phyloP scores from a whole-genome alignment of 805 yeast species.

The Kodamaea sagamina region DNA sequence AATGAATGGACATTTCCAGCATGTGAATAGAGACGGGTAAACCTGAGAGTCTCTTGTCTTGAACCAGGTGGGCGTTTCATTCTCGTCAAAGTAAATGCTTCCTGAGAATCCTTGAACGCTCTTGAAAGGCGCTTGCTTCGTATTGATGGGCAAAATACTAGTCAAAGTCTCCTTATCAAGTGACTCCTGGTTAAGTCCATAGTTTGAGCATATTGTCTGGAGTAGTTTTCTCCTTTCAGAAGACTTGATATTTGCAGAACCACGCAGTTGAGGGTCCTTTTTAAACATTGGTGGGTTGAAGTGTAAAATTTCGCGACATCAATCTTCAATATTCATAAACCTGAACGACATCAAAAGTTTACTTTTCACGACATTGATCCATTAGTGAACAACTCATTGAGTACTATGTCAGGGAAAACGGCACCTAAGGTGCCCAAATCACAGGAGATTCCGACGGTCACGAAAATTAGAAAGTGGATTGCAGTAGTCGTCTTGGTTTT shows the following conservation, averaged over 20 bases:
- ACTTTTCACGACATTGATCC: constrained; percentile 1
- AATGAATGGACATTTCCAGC: constrained; percentile 68
- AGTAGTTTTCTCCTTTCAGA: constrained; percentile 71
- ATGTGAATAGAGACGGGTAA: constrained; percentile 71
- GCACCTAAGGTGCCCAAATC: constrained; percentile 8
- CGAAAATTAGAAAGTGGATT: constrained; percentile 15
- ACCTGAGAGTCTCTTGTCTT: constrained; percentile 53
- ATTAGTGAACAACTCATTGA: background rate
- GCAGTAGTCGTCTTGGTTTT: constrained; percentile 17
- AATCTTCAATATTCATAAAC: background rate
- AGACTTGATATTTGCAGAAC: constrained; percentile 75
- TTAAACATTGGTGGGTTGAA: constrained; percentile 26
- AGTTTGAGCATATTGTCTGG: constrained; percentile 42
- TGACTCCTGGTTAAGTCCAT: constrained; percentile 38
- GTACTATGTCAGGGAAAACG: constrained; percentile 2
- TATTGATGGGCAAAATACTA: constrained; percentile 49
- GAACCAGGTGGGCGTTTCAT: constrained; percentile 74
- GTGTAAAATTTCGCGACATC: background rate
- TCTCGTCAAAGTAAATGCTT: constrained; percentile 61
- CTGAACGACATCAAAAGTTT: background rate
- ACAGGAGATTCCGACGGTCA: constrained; percentile 9
- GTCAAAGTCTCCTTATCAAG: constrained; percentile 45
- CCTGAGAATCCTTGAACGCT: constrained; percentile 57
- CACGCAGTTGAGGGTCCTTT: constrained; percentile 53
- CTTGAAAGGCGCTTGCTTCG: constrained; percentile 66